Evolutionary conservation across 768 basidiomycete genomes (phyloP).

Genomic region (Crepidotus variabilis): DNA sequence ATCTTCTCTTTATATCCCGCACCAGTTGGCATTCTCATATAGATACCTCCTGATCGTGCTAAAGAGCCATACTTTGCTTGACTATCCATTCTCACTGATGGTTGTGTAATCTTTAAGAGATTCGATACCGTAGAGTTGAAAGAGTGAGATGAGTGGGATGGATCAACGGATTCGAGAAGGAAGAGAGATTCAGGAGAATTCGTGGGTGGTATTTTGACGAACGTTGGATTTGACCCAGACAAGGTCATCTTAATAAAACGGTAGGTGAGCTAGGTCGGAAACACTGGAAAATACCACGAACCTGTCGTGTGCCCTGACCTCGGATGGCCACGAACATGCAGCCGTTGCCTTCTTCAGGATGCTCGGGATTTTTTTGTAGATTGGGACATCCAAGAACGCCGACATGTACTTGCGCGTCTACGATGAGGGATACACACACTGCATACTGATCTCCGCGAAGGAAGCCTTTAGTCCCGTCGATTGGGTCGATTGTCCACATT

Average conservation of each 20-base stretch:
- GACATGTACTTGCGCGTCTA: constrained; percentile 73
- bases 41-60: constrained; percentile 68
- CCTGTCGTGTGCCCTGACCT: constrained; percentile 81
- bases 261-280: neutral
- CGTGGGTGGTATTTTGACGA: constrained; percentile 51
- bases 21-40: constrained; percentile 76
- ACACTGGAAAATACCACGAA: constrained; percentile 15
- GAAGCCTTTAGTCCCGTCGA: constrained; percentile 94
- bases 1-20: constrained; percentile 89
- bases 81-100: constrained; percentile 86
- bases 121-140: constrained; percentile 74
- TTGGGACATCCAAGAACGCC: constrained; percentile 95
- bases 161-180: constrained; percentile 85
- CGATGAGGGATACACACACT: constrained; percentile 82
- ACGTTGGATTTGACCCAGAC: constrained; percentile 40
- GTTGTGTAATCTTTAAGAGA: constrained; percentile 58
- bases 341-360: constrained; percentile 62
- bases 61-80: constrained; percentile 94
- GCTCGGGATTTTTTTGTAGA: constrained; percentile 52
- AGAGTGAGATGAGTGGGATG: constrained; percentile 86
- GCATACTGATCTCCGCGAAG: constrained; percentile 91
- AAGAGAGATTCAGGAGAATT: constrained; percentile 52
- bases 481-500: constrained; percentile 86
- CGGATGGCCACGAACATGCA: constrained; percentile 85
- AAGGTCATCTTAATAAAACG: constrained; percentile 44